Base-by-base conservation (phyloP, 2,329 filamentous ascomycete genomes). In the Alternaria metachromatica region DNA sequence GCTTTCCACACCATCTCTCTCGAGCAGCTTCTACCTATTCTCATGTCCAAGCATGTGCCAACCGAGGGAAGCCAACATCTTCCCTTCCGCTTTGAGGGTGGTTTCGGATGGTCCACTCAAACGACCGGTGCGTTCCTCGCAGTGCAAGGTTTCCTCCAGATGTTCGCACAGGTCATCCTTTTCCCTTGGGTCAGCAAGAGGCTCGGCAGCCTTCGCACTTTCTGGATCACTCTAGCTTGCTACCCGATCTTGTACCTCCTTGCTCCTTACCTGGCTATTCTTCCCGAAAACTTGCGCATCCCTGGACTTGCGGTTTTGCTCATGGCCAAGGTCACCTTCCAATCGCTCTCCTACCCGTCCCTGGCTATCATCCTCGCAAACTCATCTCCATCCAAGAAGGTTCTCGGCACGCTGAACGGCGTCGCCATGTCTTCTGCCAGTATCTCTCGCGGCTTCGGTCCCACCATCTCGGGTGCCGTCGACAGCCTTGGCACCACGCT, bases 1-100 rank as follows among this genome's bases (percentile, higher is more conserved):
- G 95, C 95, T 68, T 97, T 97, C 83, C 95, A 98, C 82, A 97
- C 95, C 12, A 97, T 99, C 81, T 96, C 94, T 0, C 96, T 97
- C 72, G 96, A 99, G 80, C 92, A 97, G 76, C 87, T 98, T 53
- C 90, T 98, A 72, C 95, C 96, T 0, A 92, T 97, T 2, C 93
- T 99, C 71, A 88, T 99, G 76, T 95, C 92, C 79, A 92, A 92
- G 48, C 78, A 86, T 73, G 76, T 86, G 75, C 80, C 87, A 76
- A 66, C 84, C 26, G 78, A 80, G 15, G 72, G 81, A n/a, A 68
- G 80, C 23, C 81, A 84, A 73, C 67, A 86, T 12, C 86, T 97
- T 2, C 95, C 95, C 0, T 96, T 99, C 84, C 91, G 92, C 72
- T 98, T 99, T 72, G 89, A 89, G 4, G 93, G 93, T 62, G 95